These are phyloP conservation scores for Naganishia friedmannii DNA, from an alignment of 768 basidiomycete genomes.

Conservation along the genomic window DNA sequence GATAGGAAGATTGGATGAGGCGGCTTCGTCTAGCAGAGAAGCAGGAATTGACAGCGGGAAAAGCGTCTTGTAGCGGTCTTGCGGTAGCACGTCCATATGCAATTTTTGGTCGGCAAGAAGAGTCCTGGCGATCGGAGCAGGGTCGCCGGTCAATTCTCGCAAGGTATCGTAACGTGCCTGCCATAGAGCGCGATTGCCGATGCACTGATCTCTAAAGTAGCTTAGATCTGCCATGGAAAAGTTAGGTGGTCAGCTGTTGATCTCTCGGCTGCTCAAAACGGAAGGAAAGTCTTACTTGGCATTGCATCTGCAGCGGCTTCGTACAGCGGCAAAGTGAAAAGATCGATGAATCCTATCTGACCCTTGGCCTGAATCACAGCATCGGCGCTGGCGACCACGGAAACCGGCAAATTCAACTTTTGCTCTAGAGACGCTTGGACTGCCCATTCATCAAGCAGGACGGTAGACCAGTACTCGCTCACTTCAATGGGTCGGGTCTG, in stretches of 20 bases:
- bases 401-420: conserved; percentile 68
- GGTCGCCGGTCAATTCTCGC: conserved; percentile 46
- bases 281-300: conserved; percentile 60
- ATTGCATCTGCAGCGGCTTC: conserved; percentile 69
- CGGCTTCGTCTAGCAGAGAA: conserved; percentile 41
- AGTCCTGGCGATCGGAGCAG: conserved; percentile 31
- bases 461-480: conserved; percentile 86
- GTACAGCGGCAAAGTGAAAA: conserved; percentile 79
- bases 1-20: not conserved
- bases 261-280: not conserved
- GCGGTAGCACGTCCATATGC: conserved; percentile 51
- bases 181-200: conserved; percentile 70
- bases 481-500: conserved; percentile 90
- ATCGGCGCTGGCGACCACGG: conserved; percentile 60
- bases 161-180: conserved; percentile 56
- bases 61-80: conserved; percentile 57
- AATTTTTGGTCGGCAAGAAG: conserved; percentile 37
- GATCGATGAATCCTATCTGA: conserved; percentile 83
- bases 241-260: conserved; percentile 27
- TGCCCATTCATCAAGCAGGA: conserved; percentile 84
- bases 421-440: conserved; percentile 83
- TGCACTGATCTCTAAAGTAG: conserved; percentile 65
- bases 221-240: conserved; percentile 60
- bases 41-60: conserved; percentile 63
- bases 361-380: conserved; percentile 67